Evolutionary conservation across 495 filamentous ascomycete species (phyloP).

Genomic region (Xylona heveae): DNA sequence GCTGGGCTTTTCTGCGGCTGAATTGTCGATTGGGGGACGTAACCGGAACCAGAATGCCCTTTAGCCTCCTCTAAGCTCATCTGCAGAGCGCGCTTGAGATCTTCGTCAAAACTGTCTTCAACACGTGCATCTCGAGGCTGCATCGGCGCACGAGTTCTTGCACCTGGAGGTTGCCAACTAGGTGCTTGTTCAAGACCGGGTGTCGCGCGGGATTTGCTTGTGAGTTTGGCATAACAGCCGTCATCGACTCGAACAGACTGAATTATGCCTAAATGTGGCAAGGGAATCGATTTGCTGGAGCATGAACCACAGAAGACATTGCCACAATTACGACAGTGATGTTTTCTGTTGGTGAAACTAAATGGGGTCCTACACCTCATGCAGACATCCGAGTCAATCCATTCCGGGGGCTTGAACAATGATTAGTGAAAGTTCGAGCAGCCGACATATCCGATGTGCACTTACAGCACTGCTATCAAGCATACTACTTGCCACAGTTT

Average conservation of each 20-base stretch:
- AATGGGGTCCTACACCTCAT: slow-evolving; percentile 94
- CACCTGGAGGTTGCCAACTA: slow-evolving; percentile 28
- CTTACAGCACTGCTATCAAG: slow-evolving; percentile 87
- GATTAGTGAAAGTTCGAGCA: background rate
- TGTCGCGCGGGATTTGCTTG: slow-evolving; percentile 37
- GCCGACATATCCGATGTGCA: slow-evolving; percentile 6
- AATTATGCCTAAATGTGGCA: slow-evolving; percentile 83
- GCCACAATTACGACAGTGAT: slow-evolving; percentile 94
- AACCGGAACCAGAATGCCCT: slow-evolving; percentile 39
- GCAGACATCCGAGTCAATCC: slow-evolving; percentile 94
- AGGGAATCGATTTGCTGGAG: slow-evolving; percentile 66
- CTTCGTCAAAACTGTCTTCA: slow-evolving; percentile 81
- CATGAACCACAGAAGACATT: slow-evolving; percentile 91
- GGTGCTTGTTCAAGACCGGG: too few relatives aligned
- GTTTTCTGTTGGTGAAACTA: slow-evolving; percentile 93
- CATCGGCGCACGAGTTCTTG: slow-evolving; percentile 39
- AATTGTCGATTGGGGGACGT: slow-evolving; percentile 37
- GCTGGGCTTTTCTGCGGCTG: slow-evolving; percentile 18
- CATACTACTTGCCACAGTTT: slow-evolving; percentile 82
- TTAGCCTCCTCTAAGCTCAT: slow-evolving; percentile 94
- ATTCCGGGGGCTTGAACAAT: slow-evolving; percentile 63
- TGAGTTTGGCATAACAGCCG: slow-evolving; percentile 79
- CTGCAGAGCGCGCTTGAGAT: slow-evolving; percentile 74
- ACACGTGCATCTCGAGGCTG: slow-evolving; percentile 74
- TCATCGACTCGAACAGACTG: slow-evolving; percentile 92